Evolutionary conservation across 768 basidiomycete species (phyloP), one percentile per base, ranked within the genome.

Genomic region (Tylopilus felleus): DNA sequence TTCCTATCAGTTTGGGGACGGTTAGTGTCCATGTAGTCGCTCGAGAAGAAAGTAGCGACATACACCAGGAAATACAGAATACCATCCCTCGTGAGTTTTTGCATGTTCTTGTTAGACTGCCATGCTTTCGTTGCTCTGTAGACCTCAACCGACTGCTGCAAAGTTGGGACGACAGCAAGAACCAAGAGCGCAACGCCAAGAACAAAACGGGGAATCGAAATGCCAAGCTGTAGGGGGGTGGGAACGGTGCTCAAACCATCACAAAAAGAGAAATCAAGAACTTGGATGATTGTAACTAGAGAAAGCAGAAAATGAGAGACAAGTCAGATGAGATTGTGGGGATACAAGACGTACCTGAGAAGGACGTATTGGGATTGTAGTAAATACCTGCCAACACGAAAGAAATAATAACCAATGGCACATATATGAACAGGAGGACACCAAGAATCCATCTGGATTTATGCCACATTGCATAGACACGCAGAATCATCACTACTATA

Each of bases 401-500:
- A 10, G 45, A 14, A 8, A 46, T 8, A 21, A 60, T n/a, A 0
- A 50, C 28, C 8, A 50, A 41, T 1, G 42, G 7, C 8, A 42
- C 19, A 22, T 36, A 57, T 9, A 57, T 13, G 5, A 19, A 27
- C 4, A 63, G 12, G 17, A 63, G 55, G 16, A 55, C 12, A n/a
- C 6, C 5, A 1, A 60, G 23, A 5, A 63, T 28, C 4, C 1
- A 17, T 16, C n/a, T 60, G 21, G 61, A 63, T 27, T 22, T 45
- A 14, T 38, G 7, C 50, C 53, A 63, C 41, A 63, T 63, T 17
- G 58, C 49, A 23, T 47, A 51, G 1, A 63, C 52, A 14, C 61
- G 62, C 12, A 64, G 47, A 19, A 60, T 47, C 61, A 64, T 64
- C 36, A 64, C 35, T 4, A 64, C 61, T 64, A 33, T 33, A 16